Evolutionary conservation across 805 yeast genomes (phyloP).

Genomic region (Metschnikowia reukaufii): DNA sequence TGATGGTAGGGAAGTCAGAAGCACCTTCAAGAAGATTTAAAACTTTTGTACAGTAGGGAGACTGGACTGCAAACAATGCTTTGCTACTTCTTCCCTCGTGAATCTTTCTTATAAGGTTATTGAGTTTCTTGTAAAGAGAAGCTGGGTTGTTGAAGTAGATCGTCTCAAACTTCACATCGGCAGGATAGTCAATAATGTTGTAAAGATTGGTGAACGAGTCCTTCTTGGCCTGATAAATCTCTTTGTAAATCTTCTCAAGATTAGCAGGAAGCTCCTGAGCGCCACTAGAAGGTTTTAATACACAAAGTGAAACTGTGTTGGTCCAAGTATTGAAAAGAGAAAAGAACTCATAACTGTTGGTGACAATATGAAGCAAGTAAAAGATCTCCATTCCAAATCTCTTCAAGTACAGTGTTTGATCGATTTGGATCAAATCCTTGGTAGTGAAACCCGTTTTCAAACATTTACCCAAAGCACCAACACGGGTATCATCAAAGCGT

Average conservation of each 20-base stretch:
- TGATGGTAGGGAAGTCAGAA: slow-evolving; percentile 60
- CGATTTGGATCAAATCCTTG: slow-evolving; percentile 51
- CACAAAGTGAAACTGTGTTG: slow-evolving; percentile 47
- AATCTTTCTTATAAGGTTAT: slow-evolving; percentile 51
- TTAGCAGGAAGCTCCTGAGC: slow-evolving; percentile 66
- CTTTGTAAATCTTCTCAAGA: slow-evolving; percentile 54
- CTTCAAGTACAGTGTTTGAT: slow-evolving; percentile 52
- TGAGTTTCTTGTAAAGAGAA: slow-evolving; percentile 58
- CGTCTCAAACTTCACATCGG: slow-evolving; percentile 53
- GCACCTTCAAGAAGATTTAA: slow-evolving; percentile 46
- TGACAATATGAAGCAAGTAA: slow-evolving; percentile 65
- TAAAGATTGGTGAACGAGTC: slow-evolving; percentile 43
- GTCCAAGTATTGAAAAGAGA: slow-evolving; percentile 67
- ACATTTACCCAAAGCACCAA: slow-evolving; percentile 87
- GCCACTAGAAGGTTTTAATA: slow-evolving; percentile 64
- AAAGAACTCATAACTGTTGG: slow-evolving; percentile 75
- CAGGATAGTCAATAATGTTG: slow-evolving; percentile 53
- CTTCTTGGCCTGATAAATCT: slow-evolving; percentile 48
- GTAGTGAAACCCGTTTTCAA: slow-evolving; percentile 79
- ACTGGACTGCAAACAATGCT: slow-evolving; percentile 68
- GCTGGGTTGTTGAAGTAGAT: slow-evolving; percentile 53
- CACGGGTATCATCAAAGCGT: slow-evolving; percentile 61
- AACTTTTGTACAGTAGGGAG: slow-evolving; percentile 57
- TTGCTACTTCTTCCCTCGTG: slow-evolving; percentile 63
- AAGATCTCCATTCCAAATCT: slow-evolving; percentile 56